Evolutionary conservation across 345 rosid genomes (phyloP), one percentile per base, ranked within the genome.

Genomic region (Corchorus capsularis): DNA sequence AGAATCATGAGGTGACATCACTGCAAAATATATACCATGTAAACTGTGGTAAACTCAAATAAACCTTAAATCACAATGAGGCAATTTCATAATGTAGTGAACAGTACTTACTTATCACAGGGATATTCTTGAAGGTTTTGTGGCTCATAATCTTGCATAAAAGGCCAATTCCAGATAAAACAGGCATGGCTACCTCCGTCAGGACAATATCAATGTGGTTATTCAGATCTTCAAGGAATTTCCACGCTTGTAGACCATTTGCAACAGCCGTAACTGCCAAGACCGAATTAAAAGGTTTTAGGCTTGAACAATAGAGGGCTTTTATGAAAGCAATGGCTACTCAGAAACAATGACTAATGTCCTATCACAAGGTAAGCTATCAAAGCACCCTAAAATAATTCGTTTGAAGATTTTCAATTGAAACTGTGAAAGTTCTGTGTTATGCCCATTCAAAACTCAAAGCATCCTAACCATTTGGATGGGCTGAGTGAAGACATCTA

Each of bases 1-100:
- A 34, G 93, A 90, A 83, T 89, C 97, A 80, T 84, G 89, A 79
- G 97, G 85, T 74, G 94, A 90, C 93, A 88, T 92, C 93, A 92
- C 94, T 92, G 88, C 89, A 82, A 72, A 50, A 63, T 66, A 79
- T 46, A 78, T 46, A 78, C 73, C 74, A 73, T 70, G 50, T 75
- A 63, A 83, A 55, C 0, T n/a, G 52, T 43, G 56, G 71, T 49
- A 39, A 62, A 64, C 56, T 41, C 45, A 78, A 75, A 78, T 83
- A 45, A 71, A 63, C 60, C 81, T 69, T 68, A 55, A 72, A 71
- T 62, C 11, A 52, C 63, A 4, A 46, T 41, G 50, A 75, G 45
- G 66, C 22, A 69, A 50, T 50, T 69, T 52, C 10, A 7, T 50
- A 69, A 34, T 50, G 45, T 52, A 50, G 20, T 16, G 27, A 32